These are phyloP conservation scores for Juglanconis sp. DNA, from an alignment of 2,329 filamentous ascomycete species.

Conservation along the genomic window DNA sequence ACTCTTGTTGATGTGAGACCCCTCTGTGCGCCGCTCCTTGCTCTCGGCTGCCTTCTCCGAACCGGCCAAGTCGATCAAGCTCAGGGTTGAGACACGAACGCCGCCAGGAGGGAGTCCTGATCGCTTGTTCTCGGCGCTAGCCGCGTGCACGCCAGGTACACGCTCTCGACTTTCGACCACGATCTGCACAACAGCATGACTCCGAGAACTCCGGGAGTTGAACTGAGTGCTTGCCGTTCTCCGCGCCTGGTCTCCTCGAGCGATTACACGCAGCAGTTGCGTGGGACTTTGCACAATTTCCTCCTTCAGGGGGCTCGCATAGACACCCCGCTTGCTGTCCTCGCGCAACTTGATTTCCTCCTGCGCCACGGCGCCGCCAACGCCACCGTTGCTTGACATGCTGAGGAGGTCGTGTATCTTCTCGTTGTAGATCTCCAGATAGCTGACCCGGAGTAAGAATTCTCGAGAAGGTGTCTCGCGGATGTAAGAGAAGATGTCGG, in stretches of 20 bases:
- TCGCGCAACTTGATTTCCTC: slow-evolving; percentile 98
- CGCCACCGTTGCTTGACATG: slow-evolving; percentile 59
- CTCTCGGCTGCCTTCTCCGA: slow-evolving; percentile 94
- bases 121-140: slow-evolving; percentile 57
- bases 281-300: slow-evolving; percentile 98
- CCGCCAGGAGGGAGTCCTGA: slow-evolving; percentile 75
- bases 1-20: slow-evolving; percentile 98
- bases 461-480: slow-evolving; percentile 92
- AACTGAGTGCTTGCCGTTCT: slow-evolving; percentile 94
- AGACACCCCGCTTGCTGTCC: slow-evolving; percentile 93
- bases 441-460: slow-evolving; percentile 92
- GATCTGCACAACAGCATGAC: slow-evolving; percentile 97
- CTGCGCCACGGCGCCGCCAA: slow-evolving; percentile 55
- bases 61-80: slow-evolving; percentile 91
- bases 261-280: slow-evolving; percentile 90
- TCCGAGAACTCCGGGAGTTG: slow-evolving; percentile 93
- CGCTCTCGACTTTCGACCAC: slow-evolving; percentile 95
- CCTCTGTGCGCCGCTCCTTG: slow-evolving; percentile 90
- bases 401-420: slow-evolving; percentile 91
- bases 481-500: slow-evolving; percentile 98
- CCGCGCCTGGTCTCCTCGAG: slow-evolving; percentile 85
- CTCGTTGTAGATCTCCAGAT: slow-evolving; percentile 98
- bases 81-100: slow-evolving; percentile 91
- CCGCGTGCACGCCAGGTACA: slow-evolving; percentile 49
- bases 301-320: slow-evolving; percentile 92